phyloP scores from a whole-genome alignment of 768 basidiomycete genomes.

The Tephrocybe sp. region DNA sequence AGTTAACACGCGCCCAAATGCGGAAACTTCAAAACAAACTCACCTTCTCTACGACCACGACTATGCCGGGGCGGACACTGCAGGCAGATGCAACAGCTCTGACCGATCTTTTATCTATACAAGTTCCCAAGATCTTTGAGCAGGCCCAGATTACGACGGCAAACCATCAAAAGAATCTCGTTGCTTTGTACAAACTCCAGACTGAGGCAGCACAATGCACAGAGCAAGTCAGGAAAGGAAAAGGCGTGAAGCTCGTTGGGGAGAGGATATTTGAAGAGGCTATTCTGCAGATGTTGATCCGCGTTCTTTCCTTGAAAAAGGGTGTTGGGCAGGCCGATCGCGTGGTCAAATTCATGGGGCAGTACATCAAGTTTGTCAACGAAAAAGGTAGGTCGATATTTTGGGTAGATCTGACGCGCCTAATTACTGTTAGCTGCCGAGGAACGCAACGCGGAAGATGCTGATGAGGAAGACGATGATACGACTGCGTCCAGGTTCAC shows the following conservation, averaged over 20 bases:
- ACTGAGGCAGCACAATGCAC: constrained; percentile 55
- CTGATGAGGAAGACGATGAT: constrained; percentile 49
- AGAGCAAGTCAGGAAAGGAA: constrained; percentile 49
- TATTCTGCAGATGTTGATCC: constrained; percentile 59
- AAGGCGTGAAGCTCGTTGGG: constrained; percentile 56
- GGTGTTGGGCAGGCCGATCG: constrained; percentile 75
- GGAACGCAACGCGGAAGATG: constrained; percentile 37
- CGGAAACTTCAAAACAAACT: not conserved
- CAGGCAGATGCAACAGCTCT: constrained; percentile 11
- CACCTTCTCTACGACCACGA: not conserved
- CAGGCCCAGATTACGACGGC: constrained; percentile 73
- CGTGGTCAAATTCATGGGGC: constrained; percentile 78
- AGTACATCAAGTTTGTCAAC: constrained; percentile 73
- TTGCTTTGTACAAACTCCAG: constrained; percentile 81
- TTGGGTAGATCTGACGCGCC: not conserved
- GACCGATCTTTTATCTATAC: constrained; percentile 5
- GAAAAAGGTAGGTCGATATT: constrained; percentile 59
- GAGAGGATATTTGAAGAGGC: constrained; percentile 74
- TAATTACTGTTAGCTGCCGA: constrained; percentile 33
- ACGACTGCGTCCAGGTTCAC: constrained; percentile 71
- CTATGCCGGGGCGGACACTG: constrained; percentile 21
- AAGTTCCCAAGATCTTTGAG: constrained; percentile 69
- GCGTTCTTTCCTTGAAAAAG: constrained; percentile 75
- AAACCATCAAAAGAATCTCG: constrained; percentile 89
- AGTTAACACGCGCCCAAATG: not conserved